A percentile compares a stretch with the other conserved stretches of the same genome.
Evolutionary conservation across 163 green algal genomes (phyloP).

Genomic region (Dunaliella salina): DNA sequence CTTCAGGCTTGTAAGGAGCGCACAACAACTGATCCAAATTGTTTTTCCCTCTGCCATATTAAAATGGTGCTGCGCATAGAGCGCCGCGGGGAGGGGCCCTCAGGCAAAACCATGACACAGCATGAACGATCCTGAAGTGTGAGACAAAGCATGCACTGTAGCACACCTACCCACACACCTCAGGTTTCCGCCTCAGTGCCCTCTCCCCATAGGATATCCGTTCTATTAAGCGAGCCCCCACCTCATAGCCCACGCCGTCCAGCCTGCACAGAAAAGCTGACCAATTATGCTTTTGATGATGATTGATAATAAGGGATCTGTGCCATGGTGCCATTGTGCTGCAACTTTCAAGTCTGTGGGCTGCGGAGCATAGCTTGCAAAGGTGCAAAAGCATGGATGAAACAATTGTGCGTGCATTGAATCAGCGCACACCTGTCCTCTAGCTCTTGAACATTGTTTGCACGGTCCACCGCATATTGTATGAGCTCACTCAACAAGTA

Average conservation of each 20-base stretch:
- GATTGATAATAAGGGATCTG: not conserved
- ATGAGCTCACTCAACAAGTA: slow-evolving; percentile 94
- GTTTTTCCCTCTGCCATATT: too few species aligned
- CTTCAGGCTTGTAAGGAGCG: too few species aligned
- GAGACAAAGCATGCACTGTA: not conserved
- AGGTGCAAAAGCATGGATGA: not conserved
- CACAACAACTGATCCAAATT: too few species aligned
- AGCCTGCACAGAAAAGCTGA: slow-evolving; percentile 51
- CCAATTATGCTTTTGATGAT: not conserved
- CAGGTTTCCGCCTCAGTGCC: slow-evolving; percentile 28
- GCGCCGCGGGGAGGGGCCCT: not conserved
- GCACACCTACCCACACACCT: slow-evolving; percentile 5
- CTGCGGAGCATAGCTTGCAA: too few species aligned
- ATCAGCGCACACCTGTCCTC: slow-evolving; percentile 71
- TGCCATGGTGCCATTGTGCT: not conserved
- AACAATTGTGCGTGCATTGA: not conserved
- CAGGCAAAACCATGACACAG: too few species aligned
- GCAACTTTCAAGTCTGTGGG: too few species aligned
- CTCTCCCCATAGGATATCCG: slow-evolving; percentile 74
- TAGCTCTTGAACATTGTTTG: slow-evolving; percentile 84
- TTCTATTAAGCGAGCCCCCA: slow-evolving; percentile 83
- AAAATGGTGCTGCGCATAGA: too few species aligned
- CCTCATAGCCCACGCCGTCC: slow-evolving; percentile 73
- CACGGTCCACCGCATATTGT: slow-evolving; percentile 83
- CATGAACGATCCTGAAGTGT: too few species aligned